Conservation (phyloP, 2,329 filamentous ascomycete species). For the Emmonsia crescens region DNA sequence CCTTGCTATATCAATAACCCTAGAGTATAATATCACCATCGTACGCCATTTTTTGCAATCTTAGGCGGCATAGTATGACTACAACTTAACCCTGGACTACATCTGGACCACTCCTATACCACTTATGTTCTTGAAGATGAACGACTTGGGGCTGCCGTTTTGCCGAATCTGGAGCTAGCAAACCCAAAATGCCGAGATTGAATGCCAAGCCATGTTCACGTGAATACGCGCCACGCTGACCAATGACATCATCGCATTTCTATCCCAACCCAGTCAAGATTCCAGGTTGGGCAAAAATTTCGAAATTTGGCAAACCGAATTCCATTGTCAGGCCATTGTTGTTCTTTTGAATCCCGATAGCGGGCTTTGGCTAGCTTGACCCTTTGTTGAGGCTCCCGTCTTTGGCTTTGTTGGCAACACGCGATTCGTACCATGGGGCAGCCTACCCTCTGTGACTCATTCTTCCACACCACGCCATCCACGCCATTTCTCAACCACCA, state of each 20-base stretch:
- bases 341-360: background rate
- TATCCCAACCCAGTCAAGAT: no score
- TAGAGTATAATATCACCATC: background rate
- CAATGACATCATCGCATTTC: background rate
- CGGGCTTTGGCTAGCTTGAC: background rate
- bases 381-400: background rate
- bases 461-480: background rate
- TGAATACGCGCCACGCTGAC: background rate
- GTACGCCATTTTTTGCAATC: background rate
- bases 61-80: background rate
- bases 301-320: background rate
- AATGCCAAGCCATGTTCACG: background rate
- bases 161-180: background rate
- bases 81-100: background rate
- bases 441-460: background rate
- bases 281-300: no score
- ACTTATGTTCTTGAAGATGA: background rate
- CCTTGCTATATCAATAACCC: background rate
- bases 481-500: background rate
- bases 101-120: background rate
- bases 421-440: background rate
- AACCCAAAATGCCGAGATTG: background rate
- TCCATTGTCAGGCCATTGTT: background rate
- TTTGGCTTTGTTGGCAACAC: background rate
- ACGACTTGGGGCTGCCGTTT: background rate